Base-by-base conservation (phyloP, 169 alveolate genomes). In the Fabrea salina region DNA sequence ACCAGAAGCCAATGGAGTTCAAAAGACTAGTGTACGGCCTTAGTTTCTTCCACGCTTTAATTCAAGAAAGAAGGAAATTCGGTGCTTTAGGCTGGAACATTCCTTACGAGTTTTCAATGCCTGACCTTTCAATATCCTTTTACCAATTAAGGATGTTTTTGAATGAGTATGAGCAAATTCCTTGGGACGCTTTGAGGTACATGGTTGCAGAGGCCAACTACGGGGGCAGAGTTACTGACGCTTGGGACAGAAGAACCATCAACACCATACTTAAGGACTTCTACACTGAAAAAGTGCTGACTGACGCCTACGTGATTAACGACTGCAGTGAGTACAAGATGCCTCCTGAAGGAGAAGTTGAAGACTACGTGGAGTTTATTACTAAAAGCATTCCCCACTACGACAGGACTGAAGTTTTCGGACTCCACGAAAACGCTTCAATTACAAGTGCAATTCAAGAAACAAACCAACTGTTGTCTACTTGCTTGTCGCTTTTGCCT, bases 61-160 rank as follows among this genome's bases (percentile, higher is more conserved):
- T 92, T 72, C 81, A 92, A 57, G 97, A 94, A 86, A 86, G 97
- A 86, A 84, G 97, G 76, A 92, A 92, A 85, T 94, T 84, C 83
- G 97, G 97, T 16, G 95, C 97, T 22, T 86, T 94, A 33, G 97
- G 97, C 33, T 94, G 97, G 96, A 94, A 94, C 78, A 94, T 94
- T 58, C 96, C 96, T 13, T 94, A 94, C 83, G 96, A 92, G 77
- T 94, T 94, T 82, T 87, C 96, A 5, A 81, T 83, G 40, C 88
- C 95, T 43, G 97, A 94, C 81, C 79, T 94, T 53, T 82, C 91
- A 39, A 94, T 94, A 57, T 92, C 96, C 4, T 85, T 88, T 41
- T 89, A 94, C 6, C 97, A 97, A 94, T 90, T 97, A 70, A 86
- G 88, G 54, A 93, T 93, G 87, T 96, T 96, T 89, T 80, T 95